A percentile compares a stretch with the other conserved stretches of the same genome.
Evolutionary conservation across 1,284 basidiomycete genomes (phyloP).

Genomic region (Pseudozyma flocculosa): DNA sequence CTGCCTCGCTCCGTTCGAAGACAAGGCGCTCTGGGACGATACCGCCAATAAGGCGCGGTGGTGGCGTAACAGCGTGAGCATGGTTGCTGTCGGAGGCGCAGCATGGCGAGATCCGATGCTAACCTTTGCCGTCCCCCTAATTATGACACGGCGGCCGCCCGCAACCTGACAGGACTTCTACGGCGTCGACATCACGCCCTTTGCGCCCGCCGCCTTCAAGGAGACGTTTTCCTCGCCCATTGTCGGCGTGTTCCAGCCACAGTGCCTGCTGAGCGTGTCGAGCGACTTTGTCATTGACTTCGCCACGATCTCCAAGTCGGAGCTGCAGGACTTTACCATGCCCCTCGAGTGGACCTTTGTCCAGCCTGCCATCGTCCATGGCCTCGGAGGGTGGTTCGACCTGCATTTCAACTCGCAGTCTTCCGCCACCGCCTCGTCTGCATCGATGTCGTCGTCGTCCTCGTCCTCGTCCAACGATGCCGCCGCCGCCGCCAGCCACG

Average conservation of each 20-base stretch:
- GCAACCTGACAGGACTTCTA: conserved; percentile 47
- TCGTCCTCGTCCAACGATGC: too few species aligned
- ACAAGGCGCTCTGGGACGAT: conserved; percentile 61
- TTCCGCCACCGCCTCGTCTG: background rate
- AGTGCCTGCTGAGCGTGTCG: conserved; percentile 39
- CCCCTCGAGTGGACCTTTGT: conserved; percentile 42
- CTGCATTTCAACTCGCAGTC: conserved; percentile 44
- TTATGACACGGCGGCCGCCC: too few species aligned
- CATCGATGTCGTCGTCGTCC: too few species aligned
- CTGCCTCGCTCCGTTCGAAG: conserved; percentile 62
- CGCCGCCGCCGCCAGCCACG: too few species aligned
- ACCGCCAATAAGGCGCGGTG: conserved; percentile 60
- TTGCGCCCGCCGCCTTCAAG: conserved; percentile 34
- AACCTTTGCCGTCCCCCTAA: too few species aligned
- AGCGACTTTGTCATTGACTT: conserved; percentile 51
- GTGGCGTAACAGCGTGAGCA: conserved; percentile 30
- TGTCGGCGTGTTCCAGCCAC: conserved; percentile 46
- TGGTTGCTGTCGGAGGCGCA: conserved; percentile 6
- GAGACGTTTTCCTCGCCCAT: conserved; percentile 50
- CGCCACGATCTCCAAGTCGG: conserved; percentile 30
- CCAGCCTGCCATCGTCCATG: conserved; percentile 42
- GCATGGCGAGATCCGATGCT: too few species aligned
- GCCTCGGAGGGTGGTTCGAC: conserved; percentile 54
- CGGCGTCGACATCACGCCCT: conserved; percentile 52
- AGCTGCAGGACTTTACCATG: conserved; percentile 46